Conservation (phyloP, 2,329 filamentous ascomycete species). For the Penicillium freii region DNA sequence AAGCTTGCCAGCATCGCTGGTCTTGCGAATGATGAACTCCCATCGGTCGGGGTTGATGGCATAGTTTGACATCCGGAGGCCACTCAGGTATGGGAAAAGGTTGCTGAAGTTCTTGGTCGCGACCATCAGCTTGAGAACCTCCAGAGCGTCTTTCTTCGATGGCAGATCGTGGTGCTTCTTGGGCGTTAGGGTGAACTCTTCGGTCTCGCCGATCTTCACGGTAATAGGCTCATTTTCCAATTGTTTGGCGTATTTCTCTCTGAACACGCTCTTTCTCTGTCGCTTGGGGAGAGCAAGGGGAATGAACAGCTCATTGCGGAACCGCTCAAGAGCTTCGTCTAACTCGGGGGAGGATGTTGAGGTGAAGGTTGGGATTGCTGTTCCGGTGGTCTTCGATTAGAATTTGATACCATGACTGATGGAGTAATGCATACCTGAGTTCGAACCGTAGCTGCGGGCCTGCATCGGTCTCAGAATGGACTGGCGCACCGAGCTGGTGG, state of each 20-base stretch:
- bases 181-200: constrained; percentile 42
- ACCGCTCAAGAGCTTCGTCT: constrained; percentile 40
- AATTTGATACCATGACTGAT: background rate
- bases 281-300: constrained; percentile 39
- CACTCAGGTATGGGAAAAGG: constrained; percentile 42
- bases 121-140: constrained; percentile 38
- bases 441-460: constrained; percentile 30
- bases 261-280: constrained; percentile 43
- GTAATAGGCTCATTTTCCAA: constrained; percentile 43
- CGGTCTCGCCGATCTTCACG: constrained; percentile 38
- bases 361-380: constrained; percentile 41
- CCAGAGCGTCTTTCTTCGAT: constrained; percentile 30
- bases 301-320: constrained; percentile 47
- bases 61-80: constrained; percentile 34
- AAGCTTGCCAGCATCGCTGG: constrained; percentile 37
- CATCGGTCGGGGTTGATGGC: constrained; percentile 24
- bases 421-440: constrained; percentile 28
- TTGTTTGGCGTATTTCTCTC: constrained; percentile 34
- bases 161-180: constrained; percentile 36
- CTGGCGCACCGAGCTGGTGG: constrained; percentile 31
- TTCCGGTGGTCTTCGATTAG: constrained; percentile 2
- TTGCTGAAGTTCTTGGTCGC: constrained; percentile 43
- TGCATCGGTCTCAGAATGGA: constrained; percentile 33
- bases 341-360: constrained; percentile 42
- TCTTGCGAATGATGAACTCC: constrained; percentile 41